Percentiles rank a stretch among this genome's conserved stretches.
Conservation (phyloP, 768 basidiomycete species). For the Boletellus ananas region DNA sequence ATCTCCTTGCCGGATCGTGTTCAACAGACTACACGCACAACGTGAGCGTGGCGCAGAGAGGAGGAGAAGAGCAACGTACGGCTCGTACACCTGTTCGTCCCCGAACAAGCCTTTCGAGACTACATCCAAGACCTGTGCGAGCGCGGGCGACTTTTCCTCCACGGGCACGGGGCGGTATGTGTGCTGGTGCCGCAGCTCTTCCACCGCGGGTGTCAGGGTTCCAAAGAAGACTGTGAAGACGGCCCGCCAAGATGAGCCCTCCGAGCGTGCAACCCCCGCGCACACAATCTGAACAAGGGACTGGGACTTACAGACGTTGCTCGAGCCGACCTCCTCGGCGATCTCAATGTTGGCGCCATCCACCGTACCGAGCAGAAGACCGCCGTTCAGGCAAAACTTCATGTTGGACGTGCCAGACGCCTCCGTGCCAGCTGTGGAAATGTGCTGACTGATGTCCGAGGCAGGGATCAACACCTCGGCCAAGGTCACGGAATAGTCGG, state of each 20-base stretch:
- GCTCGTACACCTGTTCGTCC: constrained; percentile 76
- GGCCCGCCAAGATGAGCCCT: background rate
- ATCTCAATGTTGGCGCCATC: constrained; percentile 98
- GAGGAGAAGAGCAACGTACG: constrained; percentile 46
- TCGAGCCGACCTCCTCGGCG: constrained; percentile 91
- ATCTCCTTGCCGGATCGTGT: constrained; percentile 73
- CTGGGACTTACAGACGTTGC: constrained; percentile 76
- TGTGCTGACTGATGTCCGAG: constrained; percentile 92
- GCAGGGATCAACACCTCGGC: constrained; percentile 88
- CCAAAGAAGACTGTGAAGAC: constrained; percentile 78
- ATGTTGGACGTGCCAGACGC: constrained; percentile 80
- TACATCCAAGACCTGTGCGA: constrained; percentile 74
- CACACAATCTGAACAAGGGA: background rate
- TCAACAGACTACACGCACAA: constrained; percentile 49
- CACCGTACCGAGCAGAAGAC: constrained; percentile 82
- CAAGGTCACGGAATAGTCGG: constrained; percentile 87
- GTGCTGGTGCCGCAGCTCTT: constrained; percentile 83
- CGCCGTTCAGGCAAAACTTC: constrained; percentile 91
- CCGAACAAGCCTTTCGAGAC: constrained; percentile 81
- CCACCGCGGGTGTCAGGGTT: constrained; percentile 82
- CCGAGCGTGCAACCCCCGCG: background rate
- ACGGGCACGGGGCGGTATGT: constrained; percentile 76
- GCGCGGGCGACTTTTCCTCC: constrained; percentile 77
- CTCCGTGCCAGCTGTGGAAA: constrained; percentile 96
- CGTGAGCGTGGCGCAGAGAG: constrained; percentile 10